Evolutionary conservation across 345 rosid genomes (phyloP), one percentile per base, ranked within the genome.

Genomic region (Hibiscus tridactylites): DNA sequence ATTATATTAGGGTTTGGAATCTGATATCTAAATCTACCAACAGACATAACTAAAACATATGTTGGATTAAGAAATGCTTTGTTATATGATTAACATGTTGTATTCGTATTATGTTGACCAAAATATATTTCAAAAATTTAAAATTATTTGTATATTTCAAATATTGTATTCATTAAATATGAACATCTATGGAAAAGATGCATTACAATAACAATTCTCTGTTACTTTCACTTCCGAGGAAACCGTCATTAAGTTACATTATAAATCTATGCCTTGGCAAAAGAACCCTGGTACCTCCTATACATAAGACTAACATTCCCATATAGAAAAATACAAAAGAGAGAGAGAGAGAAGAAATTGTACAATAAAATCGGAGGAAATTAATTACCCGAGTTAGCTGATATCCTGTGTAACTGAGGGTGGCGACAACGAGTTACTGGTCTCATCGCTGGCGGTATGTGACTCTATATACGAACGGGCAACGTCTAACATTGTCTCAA

Each of bases 401-500:
- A 17, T 16, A 68, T 81, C 84, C 75, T 77, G 85, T 26, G 70
- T 70, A 46, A 24, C 39, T 28, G 85, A 2, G 15, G 80, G 44
- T 3, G 74, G 19, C 26, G 82, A 16, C 3, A 72, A 65, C 0
- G 68, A 39, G 59, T 77, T 74, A 16, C 64, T 70, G 0, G 59
- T 37, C 37, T 77, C 82, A 1, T 42, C 62, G 19, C 66, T 16
- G 3, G 86, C 54, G n/a, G 59, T 26, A 61, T 21, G 64, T 3
- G 84, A 71, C 70, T 74, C 73, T 62, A 83, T 49, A 58, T 17
- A 74, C 1, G 76, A 49, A 2, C 78, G 78, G 8, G 87, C 89
- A 17, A 70, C 75, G 4, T 83, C 88, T 63, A 85, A 67, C 89
- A 85, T 81, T 76, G 78, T 0, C 61, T 79, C 97, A 68, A 90